Evolutionary conservation across 2,329 filamentous ascomycete genomes (phyloP).

Genomic region (Blumeriella jaapii): DNA sequence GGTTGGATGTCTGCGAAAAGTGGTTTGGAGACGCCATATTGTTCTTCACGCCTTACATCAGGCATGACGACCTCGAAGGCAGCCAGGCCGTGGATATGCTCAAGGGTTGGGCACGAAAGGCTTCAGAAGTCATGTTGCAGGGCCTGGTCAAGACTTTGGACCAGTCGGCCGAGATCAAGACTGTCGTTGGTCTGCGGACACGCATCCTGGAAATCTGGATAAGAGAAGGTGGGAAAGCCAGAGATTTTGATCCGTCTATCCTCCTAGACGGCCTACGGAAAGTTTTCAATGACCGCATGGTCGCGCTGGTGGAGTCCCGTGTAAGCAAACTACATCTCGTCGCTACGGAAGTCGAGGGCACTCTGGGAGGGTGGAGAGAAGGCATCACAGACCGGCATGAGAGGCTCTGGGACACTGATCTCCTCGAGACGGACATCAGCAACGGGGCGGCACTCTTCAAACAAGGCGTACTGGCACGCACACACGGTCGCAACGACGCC

Average conservation of each 20-base stretch:
- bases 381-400: constrained; percentile 38
- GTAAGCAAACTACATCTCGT: constrained; percentile 53
- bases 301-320: constrained; percentile 50
- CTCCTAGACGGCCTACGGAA: constrained; percentile 59
- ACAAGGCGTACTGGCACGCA: constrained; percentile 52
- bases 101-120: constrained; percentile 50
- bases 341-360: constrained; percentile 49
- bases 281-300: constrained; percentile 57
- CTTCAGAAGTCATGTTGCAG: constrained; percentile 46
- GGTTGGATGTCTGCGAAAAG: constrained; percentile 63
- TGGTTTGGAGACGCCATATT: constrained; percentile 78
- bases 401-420: constrained; percentile 56
- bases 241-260: constrained; percentile 54
- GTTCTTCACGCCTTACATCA: constrained; percentile 78
- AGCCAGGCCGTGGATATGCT: constrained; percentile 49
- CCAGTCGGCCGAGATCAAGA: constrained; percentile 51
- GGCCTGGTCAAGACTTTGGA: constrained; percentile 50
- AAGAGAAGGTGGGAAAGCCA: constrained; percentile 49
- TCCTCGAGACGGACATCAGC: constrained; percentile 53
- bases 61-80: constrained; percentile 63
- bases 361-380: constrained; percentile 48
- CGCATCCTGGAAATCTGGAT: constrained; percentile 67
- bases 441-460: constrained; percentile 59
- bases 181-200: constrained; percentile 58
- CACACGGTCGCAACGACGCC: constrained; percentile 60